These are phyloP conservation scores for Neurospora sp. DNA, from an alignment of 2,329 filamentous ascomycete species.

Conservation along the genomic window DNA sequence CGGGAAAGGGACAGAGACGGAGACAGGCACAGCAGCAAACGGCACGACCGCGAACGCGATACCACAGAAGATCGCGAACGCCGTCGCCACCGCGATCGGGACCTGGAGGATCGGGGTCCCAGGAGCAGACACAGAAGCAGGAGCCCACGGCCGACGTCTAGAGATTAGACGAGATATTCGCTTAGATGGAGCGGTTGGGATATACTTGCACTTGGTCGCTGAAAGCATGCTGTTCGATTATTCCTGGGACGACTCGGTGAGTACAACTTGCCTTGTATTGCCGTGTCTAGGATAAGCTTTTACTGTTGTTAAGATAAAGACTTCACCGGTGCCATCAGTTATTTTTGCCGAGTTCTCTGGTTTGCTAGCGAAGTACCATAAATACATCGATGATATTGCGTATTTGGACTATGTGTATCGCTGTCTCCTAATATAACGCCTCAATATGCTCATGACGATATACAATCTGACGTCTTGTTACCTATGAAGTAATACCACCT, in stretches of 20 bases:
- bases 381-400: background rate
- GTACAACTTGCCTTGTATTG: background rate
- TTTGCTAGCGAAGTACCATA: background rate
- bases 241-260: background rate
- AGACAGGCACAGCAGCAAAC: slow-evolving; percentile 22
- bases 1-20: slow-evolving; percentile 14
- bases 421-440: background rate
- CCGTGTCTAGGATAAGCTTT: background rate
- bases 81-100: slow-evolving; percentile 11
- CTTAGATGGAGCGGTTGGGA: background rate
- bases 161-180: background rate
- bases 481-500: background rate
- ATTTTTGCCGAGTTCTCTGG: background rate
- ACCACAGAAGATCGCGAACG: slow-evolving; percentile 16
- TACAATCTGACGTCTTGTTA: background rate
- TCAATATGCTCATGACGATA: background rate
- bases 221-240: background rate
- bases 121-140: slow-evolving; percentile 26
- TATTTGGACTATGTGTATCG: background rate
- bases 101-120: slow-evolving; percentile 19
- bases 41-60: slow-evolving; percentile 21
- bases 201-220: background rate
- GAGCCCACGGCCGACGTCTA: slow-evolving; percentile 26
- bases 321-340: background rate
- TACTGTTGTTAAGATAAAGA: background rate